Conservation (phyloP, 495 filamentous ascomycete genomes). For the Podospora pseudoanserina region DNA sequence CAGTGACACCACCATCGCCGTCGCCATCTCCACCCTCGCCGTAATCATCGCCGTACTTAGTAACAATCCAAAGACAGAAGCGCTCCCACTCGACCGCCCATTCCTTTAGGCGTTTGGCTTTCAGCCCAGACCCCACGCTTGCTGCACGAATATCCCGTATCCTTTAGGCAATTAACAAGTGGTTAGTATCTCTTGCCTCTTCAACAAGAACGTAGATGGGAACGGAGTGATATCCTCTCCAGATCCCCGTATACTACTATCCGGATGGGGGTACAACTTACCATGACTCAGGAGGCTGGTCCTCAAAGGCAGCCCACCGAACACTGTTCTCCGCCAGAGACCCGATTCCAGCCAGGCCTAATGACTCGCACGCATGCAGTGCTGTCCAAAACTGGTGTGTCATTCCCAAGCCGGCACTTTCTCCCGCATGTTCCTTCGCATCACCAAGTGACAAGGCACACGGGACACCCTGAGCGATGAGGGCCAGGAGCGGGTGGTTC, state of each 20-base stretch:
- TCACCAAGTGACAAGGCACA: constrained; percentile 81
- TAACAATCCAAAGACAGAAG: constrained; percentile 88
- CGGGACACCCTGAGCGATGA: constrained; percentile 78
- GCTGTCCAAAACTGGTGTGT: constrained; percentile 93
- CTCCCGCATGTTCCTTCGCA: constrained; percentile 68
- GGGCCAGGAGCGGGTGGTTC: constrained; percentile 75
- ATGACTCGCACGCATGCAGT: constrained; percentile 77
- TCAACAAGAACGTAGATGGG: not conserved
- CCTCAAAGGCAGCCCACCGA: constrained; percentile 82
- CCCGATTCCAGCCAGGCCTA: constrained; percentile 77
- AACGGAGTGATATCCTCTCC: not conserved
- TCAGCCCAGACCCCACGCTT: constrained; percentile 65
- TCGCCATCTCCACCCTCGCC: not conserved
- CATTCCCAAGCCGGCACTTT: constrained; percentile 63
- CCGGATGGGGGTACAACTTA: not conserved
- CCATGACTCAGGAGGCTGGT: constrained; percentile 68
- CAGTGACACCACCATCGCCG: not conserved
- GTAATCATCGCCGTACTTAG: constrained; percentile 60
- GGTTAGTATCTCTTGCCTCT: not conserved
- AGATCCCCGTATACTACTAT: not conserved
- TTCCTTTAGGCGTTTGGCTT: constrained; percentile 67
- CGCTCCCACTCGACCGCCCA: constrained; percentile 81
- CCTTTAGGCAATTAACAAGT: constrained; percentile 35
- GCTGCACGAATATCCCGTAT: constrained; percentile 65
- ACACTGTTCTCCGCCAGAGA: constrained; percentile 90